Conservation (phyloP, 2,329 filamentous ascomycete genomes). For the Magnaporthales sp. region DNA sequence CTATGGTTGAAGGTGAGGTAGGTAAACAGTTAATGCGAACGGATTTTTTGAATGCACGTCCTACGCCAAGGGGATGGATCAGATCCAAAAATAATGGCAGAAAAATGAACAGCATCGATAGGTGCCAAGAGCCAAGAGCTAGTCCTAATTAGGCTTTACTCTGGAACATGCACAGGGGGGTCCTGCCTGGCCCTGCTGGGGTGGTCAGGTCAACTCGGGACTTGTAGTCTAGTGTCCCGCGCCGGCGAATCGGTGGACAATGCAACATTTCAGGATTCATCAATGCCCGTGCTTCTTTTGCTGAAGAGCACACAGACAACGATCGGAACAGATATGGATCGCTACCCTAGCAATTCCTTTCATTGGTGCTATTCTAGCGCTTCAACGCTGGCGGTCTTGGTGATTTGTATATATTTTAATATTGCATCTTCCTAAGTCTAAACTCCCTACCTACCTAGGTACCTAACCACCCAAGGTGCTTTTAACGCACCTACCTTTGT, state of each 20-base stretch:
- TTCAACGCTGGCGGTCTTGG: background rate
- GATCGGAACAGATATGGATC: background rate
- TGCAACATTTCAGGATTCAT: conserved; percentile 4
- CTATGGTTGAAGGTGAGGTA: background rate
- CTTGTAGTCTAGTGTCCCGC: background rate
- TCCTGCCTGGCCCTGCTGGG: conserved; percentile 1
- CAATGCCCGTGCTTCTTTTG: conserved; percentile 2
- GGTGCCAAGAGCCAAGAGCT: background rate
- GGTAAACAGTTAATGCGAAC: background rate
- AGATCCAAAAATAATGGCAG: conserved; percentile 2
- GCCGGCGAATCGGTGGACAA: background rate
- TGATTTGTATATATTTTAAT: background rate
- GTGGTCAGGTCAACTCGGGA: conserved; percentile 4
- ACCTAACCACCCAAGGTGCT: no score
- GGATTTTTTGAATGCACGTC: background rate
- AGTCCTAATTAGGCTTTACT: background rate
- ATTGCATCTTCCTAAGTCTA: background rate
- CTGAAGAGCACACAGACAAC: background rate
- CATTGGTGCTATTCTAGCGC: background rate
- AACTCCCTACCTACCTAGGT: background rate
- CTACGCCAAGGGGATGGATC: background rate
- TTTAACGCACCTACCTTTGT: background rate
- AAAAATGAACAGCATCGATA: conserved; percentile 1
- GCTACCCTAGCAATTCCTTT: background rate
- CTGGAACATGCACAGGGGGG: conserved; percentile 1